A percentile compares a stretch with the other conserved stretches of the same genome.
Conservation (phyloP, 192 early-diverging fungal genomes). For the Phlyctochytrium planicorne region DNA sequence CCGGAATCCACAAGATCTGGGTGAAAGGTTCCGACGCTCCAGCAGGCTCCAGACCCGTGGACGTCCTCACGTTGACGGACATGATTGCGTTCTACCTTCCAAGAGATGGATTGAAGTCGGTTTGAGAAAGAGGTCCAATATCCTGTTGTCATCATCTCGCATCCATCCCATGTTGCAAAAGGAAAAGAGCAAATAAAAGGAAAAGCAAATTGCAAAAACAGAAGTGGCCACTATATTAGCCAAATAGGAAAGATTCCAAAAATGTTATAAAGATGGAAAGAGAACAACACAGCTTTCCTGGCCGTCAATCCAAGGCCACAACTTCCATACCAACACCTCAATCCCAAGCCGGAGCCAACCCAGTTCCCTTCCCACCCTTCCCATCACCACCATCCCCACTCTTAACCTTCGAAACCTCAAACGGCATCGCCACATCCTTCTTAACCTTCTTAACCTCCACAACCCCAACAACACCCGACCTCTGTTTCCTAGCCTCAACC, state of each 20-base stretch:
- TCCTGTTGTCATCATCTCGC: too few relatives aligned
- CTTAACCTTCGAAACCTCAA: neutral
- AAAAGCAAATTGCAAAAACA: too few relatives aligned
- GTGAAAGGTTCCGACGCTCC: neutral
- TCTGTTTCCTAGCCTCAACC: too few relatives aligned
- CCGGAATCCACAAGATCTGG: neutral
- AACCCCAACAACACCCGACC: conserved; percentile 18
- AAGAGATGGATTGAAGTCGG: too few relatives aligned
- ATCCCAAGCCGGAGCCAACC: conserved; percentile 23
- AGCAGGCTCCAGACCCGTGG: neutral
- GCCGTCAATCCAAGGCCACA: neutral
- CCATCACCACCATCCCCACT: conserved; percentile 14
- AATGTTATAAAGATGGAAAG: too few relatives aligned
- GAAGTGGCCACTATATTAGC: too few relatives aligned
- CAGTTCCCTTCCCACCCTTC: neutral
- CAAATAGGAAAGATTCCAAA: too few relatives aligned
- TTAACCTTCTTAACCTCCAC: neutral
- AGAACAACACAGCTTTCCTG: neutral
- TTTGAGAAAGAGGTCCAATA: too few relatives aligned
- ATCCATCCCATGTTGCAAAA: too few relatives aligned
- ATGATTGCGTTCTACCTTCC: neutral
- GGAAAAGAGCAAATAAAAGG: too few relatives aligned
- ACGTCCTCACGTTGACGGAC: neutral
- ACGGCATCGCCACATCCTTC: neutral
- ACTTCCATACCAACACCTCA: neutral